Evolutionary conservation across 352 stramenopile genomes (phyloP).

Genomic region (Lagenidium giganteum): DNA sequence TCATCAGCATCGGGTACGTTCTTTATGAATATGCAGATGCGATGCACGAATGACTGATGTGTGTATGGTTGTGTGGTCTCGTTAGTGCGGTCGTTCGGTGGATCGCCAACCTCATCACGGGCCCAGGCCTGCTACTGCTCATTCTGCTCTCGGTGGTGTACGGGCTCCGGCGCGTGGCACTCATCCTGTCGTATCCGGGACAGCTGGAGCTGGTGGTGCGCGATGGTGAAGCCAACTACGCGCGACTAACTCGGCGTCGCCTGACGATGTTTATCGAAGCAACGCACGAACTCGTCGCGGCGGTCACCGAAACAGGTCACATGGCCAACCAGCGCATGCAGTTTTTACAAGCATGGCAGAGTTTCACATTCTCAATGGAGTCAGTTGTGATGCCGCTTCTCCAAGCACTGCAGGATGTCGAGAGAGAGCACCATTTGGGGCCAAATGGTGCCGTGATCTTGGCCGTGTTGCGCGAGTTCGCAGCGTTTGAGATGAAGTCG

Average conservation of each 20-base stretch:
- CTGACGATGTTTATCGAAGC: constrained; percentile 50
- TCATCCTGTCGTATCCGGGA: constrained; percentile 54
- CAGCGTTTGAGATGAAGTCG: constrained; percentile 21
- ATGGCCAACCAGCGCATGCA: constrained; percentile 20
- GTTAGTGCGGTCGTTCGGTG: too few relatives aligned
- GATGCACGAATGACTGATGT: background rate
- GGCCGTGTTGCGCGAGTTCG: constrained; percentile 26
- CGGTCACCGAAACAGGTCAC: constrained; percentile 17
- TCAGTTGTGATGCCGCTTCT: constrained; percentile 40
- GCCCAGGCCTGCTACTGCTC: constrained; percentile 36
- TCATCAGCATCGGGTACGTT: constrained; percentile 33
- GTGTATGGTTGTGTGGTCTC: too few relatives aligned
- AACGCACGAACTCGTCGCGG: constrained; percentile 29
- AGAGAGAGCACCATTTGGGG: constrained; percentile 23
- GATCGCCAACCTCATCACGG: background rate
- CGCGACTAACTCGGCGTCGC: constrained; percentile 45
- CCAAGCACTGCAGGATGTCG: constrained; percentile 38
- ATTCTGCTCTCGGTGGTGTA: constrained; percentile 22
- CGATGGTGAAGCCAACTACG: constrained; percentile 65
- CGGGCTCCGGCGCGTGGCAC: constrained; percentile 32
- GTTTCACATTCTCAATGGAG: constrained; percentile 45
- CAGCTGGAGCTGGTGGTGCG: constrained; percentile 61
- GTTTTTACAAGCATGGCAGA: constrained; percentile 48
- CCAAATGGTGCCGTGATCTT: constrained; percentile 34
- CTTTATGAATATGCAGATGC: too few relatives aligned